Evolutionary conservation across 331 rosid genomes (phyloP), one percentile per base, ranked within the genome.

Genomic region (Arachis monticola): DNA sequence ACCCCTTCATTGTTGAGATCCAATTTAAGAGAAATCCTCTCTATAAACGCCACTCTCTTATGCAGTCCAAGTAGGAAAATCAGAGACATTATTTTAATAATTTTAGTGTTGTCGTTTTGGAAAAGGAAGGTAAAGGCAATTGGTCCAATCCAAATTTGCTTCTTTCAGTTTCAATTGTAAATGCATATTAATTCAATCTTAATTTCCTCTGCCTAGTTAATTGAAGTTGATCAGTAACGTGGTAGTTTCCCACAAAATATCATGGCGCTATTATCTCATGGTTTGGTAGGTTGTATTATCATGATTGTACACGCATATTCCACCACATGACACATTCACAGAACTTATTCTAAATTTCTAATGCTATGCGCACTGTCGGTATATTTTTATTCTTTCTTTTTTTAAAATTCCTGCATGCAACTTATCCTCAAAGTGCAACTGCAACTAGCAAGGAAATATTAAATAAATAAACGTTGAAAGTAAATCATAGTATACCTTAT

Each of bases 301-400:
- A 66, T 78, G 88, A 70, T 60, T 80, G 77, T 61, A 83, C 59
- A 80, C 85, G 14, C 83, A 69, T 41, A 77, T 57, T 84, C 92
- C 89, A 87, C 90, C 75, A 70, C 79, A 57, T 3, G 42, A 22
- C 67, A 55, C 12, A 73, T 61, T 46, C 58, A 57, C 38, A 35
- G 9, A 32, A 76, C 44, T 50, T 27, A 64, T 72, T 45, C 57
- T 80, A 52, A 52, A 52, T 52, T 5, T 35, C 40, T 6, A 80
- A 73, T 65, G 51, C 45, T 53, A 66, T 35, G 40, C 56, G 10
- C 79, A 75, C 83, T 86, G 86, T 79, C 78, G 74, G 83, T 71
- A 53, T 40, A 40, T 60, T 56, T 81, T 7, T 75, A 73, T 72
- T 10, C 22, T 80, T 76, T 70, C 17, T 77, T 5, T 75, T 61